Evolutionary conservation across 2,329 filamentous ascomycete species (phyloP).

Genomic region (Escovopsis weberi): DNA sequence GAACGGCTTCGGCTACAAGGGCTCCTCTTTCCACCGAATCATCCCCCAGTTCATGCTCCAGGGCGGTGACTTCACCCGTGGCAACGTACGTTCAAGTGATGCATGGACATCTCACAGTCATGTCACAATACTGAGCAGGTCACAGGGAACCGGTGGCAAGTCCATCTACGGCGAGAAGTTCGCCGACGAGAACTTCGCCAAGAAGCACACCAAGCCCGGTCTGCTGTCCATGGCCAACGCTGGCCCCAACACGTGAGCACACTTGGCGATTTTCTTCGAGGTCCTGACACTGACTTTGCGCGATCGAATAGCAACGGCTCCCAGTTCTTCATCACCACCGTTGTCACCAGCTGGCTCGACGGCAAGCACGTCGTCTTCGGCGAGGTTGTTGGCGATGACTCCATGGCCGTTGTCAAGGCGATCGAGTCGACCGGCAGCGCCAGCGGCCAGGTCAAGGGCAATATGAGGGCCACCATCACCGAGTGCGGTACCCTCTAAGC

Average conservation of each 20-base stretch:
- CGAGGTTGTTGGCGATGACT: constrained; percentile 43
- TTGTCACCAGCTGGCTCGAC: constrained; percentile 74
- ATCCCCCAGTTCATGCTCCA: constrained; percentile 92
- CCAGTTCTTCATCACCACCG: constrained; percentile 96
- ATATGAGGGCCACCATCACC: constrained; percentile 44
- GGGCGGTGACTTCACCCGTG: constrained; percentile 88
- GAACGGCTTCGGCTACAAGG: constrained; percentile 71
- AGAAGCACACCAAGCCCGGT: constrained; percentile 60
- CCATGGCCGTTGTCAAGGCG: constrained; percentile 40
- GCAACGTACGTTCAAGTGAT: constrained; percentile 53
- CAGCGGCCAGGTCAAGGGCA: constrained; percentile 40
- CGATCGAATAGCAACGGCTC: constrained; percentile 65
- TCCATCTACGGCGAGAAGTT: constrained; percentile 96
- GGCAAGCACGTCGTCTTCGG: constrained; percentile 78
- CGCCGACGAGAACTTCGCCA: constrained; percentile 77
- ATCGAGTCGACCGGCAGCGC: constrained; percentile 45
- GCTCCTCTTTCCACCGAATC: constrained; percentile 81
- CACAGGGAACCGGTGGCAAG: constrained; percentile 74
- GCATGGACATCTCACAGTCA: background rate
- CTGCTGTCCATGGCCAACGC: constrained; percentile 93
- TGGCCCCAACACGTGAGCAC: constrained; percentile 63
- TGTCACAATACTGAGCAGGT: constrained; percentile 5
- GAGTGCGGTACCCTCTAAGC: constrained; percentile 35
- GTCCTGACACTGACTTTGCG: background rate
- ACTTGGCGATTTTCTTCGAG: background rate